A percentile compares a stretch with the other conserved stretches of the same genome.
These are phyloP conservation scores for Alternaria arborescens DNA, from an alignment of 2,329 filamentous ascomycete species.

Conservation along the genomic window DNA sequence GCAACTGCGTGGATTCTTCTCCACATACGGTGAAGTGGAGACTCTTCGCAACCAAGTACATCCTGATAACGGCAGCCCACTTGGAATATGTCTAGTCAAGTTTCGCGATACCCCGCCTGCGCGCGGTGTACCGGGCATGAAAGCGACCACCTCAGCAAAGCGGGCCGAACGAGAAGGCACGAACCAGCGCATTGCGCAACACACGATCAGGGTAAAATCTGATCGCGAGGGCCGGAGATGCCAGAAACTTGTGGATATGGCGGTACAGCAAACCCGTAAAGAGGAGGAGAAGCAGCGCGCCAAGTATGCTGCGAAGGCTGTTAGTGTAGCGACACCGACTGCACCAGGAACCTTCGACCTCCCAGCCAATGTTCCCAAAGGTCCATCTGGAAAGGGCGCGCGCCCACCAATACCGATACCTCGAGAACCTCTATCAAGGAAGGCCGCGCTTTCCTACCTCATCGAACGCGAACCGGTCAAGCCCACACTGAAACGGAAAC, in stretches of 20 bases:
- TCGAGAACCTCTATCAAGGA: conserved; percentile 56
- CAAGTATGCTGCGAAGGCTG: conserved; percentile 41
- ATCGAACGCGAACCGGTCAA: conserved; percentile 73
- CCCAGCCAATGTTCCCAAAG: conserved; percentile 86
- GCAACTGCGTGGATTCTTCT: conserved; percentile 78
- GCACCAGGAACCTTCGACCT: conserved; percentile 59
- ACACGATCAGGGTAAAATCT: conserved; percentile 81
- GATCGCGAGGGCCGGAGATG: conserved; percentile 90
- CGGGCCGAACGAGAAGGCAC: conserved; percentile 80
- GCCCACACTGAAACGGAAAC: conserved; percentile 75
- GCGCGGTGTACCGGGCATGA: conserved; percentile 63
- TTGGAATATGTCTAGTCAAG: conserved; percentile 90
- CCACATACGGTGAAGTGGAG: conserved; percentile 84
- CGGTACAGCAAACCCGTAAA: conserved; percentile 73
- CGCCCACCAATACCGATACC: conserved; percentile 48
- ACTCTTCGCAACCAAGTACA: conserved; percentile 95
- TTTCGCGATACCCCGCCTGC: conserved; percentile 75
- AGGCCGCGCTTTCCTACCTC: conserved; percentile 56
- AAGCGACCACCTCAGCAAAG: conserved; percentile 82
- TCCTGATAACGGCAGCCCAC: conserved; percentile 89
- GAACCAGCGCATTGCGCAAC: conserved; percentile 79
- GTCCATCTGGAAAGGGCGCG: conserved; percentile 69
- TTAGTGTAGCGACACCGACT: conserved; percentile 31
- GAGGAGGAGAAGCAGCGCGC: conserved; percentile 61
- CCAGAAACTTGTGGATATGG: conserved; percentile 76